Evolutionary conservation across 306 rosid genomes (phyloP), one percentile per base, ranked within the genome.

Genomic region (Carpinus viminea): DNA sequence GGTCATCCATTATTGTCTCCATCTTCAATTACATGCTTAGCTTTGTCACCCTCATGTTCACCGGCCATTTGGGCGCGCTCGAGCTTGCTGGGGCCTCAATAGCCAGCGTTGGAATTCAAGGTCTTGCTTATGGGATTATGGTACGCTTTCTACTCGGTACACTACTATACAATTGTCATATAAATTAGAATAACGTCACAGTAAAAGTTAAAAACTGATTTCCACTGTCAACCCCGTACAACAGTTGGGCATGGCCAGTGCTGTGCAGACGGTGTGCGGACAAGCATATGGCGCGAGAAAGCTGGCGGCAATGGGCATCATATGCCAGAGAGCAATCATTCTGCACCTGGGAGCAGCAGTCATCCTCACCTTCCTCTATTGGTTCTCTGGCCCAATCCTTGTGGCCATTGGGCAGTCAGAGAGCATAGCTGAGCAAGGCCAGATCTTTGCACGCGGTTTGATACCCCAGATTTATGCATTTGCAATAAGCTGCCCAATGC

Each of bases 51-150:
- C 88, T 92, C 55, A 86, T 86, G 83, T 87, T 92, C 72, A 54
- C 87, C 72, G 95, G 97, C 0, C 97, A 93, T 59, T 84, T 88
- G 87, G 88, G 93, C 7, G 51, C 92, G 1, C 48, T 85, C 38
- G 91, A 86, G 65, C 92, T 91, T 51, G 96, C 93, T 21, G 93
- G 97, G 2, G 97, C 97, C 24, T 88, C 97, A 5, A 76, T 91
- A 12, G 93, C 93, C 8, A 80, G 85, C 70, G 93, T 88, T 6
- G 92, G 97, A 61, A 90, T 90, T 82, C 92, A 87, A 21, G 96
- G 97, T 78, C 92, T 91, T 38, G 93, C 97, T 76, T 89, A 89
- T 75, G 97, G 92, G 0, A 89, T 91, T 13, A 91, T 91, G 97
- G 93, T 91, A 87, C 53, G 83, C 52, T 16, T 2, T 0, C 8